Percentiles rank a stretch among this genome's conserved stretches.
phyloP scores from a whole-genome alignment of 2,329 filamentous ascomycete genomes.

The Alternaria angustiovoidea region DNA sequence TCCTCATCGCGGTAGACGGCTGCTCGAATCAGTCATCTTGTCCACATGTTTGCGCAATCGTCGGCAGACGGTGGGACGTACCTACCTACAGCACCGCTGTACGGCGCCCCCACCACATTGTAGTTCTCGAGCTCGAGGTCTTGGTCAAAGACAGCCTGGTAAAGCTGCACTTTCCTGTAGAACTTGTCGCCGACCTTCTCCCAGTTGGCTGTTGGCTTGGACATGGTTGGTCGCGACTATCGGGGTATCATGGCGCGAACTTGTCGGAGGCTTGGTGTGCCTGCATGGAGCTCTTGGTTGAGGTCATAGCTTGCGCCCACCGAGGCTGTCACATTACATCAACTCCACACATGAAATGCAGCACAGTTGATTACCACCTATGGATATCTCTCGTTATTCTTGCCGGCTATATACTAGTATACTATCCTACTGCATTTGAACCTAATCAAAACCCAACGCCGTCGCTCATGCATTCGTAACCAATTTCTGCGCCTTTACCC shows the following conservation, averaged over 20 bases:
- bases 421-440: slow-evolving; percentile 1
- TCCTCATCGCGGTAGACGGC: slow-evolving; percentile 88
- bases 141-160: slow-evolving; percentile 90
- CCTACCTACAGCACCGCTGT: slow-evolving; percentile 89
- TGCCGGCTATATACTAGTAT: slow-evolving; percentile 16
- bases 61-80: slow-evolving; percentile 22
- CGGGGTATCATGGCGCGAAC: slow-evolving; percentile 29
- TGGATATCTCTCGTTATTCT: slow-evolving; percentile 4
- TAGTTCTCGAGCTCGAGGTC: slow-evolving; percentile 96
- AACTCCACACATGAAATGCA: neutral
- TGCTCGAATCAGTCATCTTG: slow-evolving; percentile 55
- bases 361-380: neutral
- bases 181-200: slow-evolving; percentile 91
- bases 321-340: slow-evolving; percentile 1
- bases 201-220: slow-evolving; percentile 85
- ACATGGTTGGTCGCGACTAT: slow-evolving; percentile 38
- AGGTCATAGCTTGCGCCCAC: slow-evolving; percentile 19
- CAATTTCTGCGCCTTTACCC: slow-evolving; percentile 10
- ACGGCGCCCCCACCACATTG: slow-evolving; percentile 88
- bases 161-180: slow-evolving; percentile 94
- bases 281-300: slow-evolving; percentile 18
- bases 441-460: slow-evolving; percentile 30
- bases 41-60: slow-evolving; percentile 3
- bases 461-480: slow-evolving; percentile 44
- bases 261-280: slow-evolving; percentile 13